A percentile compares a stretch with the other conserved stretches of the same genome.
These are phyloP conservation scores for Fusarium dlaminii DNA, from an alignment of 2,329 filamentous ascomycete genomes.

Conservation along the genomic window DNA sequence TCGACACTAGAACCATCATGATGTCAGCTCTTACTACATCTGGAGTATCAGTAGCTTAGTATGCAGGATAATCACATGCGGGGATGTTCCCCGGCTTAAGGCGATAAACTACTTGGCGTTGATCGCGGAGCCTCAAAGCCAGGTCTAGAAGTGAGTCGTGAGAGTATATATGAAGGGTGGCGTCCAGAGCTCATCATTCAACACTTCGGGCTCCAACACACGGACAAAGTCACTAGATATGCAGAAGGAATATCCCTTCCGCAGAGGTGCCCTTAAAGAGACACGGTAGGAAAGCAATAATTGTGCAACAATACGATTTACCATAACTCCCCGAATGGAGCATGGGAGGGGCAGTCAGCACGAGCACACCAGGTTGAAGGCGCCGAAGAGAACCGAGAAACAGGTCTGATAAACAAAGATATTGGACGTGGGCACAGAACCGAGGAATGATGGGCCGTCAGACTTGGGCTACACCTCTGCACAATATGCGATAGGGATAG, in stretches of 20 bases:
- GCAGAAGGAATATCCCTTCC: neutral
- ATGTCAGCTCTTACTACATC: conserved; percentile 32
- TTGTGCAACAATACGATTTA: neutral
- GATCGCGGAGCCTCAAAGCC: conserved; percentile 20
- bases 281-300: neutral
- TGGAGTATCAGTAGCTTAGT: conserved; percentile 13
- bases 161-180: neutral
- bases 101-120: conserved; percentile 15
- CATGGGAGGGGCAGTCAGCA: conserved; percentile 5
- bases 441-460: conserved; percentile 18
- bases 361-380: conserved; percentile 1
- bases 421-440: neutral
- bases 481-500: conserved; percentile 17
- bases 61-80: conserved; percentile 28
- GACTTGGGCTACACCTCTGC: conserved; percentile 17
- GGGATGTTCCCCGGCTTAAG: conserved; percentile 8
- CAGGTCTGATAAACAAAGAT: neutral
- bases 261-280: neutral
- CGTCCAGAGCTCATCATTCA: neutral
- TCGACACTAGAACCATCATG: conserved; percentile 28
- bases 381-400: conserved; percentile 7
- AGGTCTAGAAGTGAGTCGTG: neutral
- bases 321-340: conserved; percentile 30
- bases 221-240: neutral
- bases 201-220: neutral